phyloP scores from a whole-genome alignment of 1,284 basidiomycete genomes.

The Melampsora americana region DNA sequence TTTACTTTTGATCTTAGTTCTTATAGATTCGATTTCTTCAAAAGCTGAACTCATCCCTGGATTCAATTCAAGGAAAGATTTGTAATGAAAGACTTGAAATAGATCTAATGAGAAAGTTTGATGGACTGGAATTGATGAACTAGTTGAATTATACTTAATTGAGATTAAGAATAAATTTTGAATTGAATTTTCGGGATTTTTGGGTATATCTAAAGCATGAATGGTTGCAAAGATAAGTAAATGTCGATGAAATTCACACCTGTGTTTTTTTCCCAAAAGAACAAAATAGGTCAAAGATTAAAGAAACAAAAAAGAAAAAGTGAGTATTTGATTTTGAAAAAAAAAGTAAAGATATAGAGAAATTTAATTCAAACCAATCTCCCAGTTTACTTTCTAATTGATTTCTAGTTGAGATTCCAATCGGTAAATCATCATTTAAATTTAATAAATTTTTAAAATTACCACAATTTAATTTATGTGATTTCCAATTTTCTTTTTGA shows the following conservation, averaged over 20 bases:
- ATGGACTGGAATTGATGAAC: background rate
- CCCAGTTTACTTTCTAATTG: constrained; percentile 20
- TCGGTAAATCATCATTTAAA: background rate
- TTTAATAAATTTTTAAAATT: constrained; percentile 21
- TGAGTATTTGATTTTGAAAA: no score
- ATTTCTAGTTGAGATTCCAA: background rate
- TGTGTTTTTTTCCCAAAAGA: background rate
- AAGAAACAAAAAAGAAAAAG: background rate
- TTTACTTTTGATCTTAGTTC: constrained; percentile 15
- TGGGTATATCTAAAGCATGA: constrained; percentile 24
- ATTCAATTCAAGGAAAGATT: constrained; percentile 22
- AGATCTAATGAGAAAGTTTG: constrained; percentile 19
- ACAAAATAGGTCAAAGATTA: no score
- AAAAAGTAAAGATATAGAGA: no score
- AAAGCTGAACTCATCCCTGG: constrained; percentile 9
- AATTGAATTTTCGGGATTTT: constrained; percentile 6
- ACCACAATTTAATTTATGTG: constrained; percentile 40
- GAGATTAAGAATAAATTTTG: background rate
- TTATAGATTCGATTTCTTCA: constrained; percentile 14
- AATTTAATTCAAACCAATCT: constrained; percentile 19
- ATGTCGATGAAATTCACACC: constrained; percentile 37
- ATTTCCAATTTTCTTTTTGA: constrained; percentile 29
- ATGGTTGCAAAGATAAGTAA: constrained; percentile 33
- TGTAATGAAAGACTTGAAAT: constrained; percentile 3
- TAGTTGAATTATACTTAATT: background rate